Conservation (phyloP, 768 basidiomycete genomes). For the Trametes cinnabarina region DNA sequence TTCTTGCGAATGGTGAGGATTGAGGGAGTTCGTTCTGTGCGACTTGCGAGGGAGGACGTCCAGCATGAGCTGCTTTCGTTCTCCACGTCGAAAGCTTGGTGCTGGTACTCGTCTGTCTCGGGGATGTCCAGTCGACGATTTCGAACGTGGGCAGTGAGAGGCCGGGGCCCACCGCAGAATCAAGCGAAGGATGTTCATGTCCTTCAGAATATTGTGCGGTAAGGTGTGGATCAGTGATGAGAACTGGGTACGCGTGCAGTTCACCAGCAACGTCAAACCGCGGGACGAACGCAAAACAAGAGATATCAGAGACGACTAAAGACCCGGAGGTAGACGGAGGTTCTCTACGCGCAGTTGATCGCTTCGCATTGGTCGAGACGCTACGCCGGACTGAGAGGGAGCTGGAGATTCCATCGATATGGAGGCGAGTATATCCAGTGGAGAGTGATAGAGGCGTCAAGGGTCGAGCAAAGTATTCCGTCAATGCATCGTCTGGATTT, state of each 20-base stretch:
- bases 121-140: constrained; percentile 60
- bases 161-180: neutral
- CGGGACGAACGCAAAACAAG: constrained; percentile 50
- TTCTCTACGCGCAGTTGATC: neutral
- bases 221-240: constrained; percentile 74
- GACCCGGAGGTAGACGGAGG: constrained; percentile 2
- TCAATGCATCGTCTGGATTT: constrained; percentile 23
- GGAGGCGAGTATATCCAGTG: constrained; percentile 50
- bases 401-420: constrained; percentile 27
- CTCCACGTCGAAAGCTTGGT: constrained; percentile 65
- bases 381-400: constrained; percentile 20
- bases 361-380: neutral
- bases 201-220: constrained; percentile 49
- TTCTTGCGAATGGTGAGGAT: neutral
- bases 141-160: constrained; percentile 52
- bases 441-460: constrained; percentile 53
- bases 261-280: constrained; percentile 19
- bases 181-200: constrained; percentile 41
- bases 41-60: constrained; percentile 23
- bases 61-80: constrained; percentile 35
- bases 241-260: constrained; percentile 54
- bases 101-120: constrained; percentile 39
- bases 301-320: constrained; percentile 44
- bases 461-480: constrained; percentile 55
- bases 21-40: neutral